phyloP scores from a whole-genome alignment of 352 stramenopile genomes.

The Pythium aquatile region DNA sequence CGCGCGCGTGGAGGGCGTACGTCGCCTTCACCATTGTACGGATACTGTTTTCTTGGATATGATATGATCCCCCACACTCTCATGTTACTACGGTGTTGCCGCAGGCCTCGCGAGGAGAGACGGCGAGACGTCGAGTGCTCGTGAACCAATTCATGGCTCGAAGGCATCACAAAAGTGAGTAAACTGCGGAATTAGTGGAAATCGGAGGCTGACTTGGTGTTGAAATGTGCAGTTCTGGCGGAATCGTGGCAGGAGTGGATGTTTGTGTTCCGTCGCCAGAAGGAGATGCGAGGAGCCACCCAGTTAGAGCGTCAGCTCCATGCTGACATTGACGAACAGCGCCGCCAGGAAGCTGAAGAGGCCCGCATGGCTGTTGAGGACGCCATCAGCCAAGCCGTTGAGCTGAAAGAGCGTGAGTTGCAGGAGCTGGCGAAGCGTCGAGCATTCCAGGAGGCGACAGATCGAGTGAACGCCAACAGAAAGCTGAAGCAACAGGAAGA shows the following conservation, averaged over 20 bases:
- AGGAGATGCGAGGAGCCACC: conserved; percentile 42
- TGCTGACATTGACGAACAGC: conserved; percentile 30
- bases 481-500: conserved; percentile 58
- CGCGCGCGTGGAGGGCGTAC: conserved; percentile 19
- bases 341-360: conserved; percentile 31
- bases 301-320: conserved; percentile 43
- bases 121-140: conserved; percentile 26
- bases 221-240: conserved; percentile 9
- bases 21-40: conserved; percentile 35
- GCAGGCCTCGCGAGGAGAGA: conserved; percentile 34
- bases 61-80: no score
- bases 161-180: conserved; percentile 38
- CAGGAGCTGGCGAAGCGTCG: conserved; percentile 34
- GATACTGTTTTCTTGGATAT: no score
- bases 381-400: conserved; percentile 31
- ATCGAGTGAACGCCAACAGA: conserved; percentile 38
- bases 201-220: neutral
- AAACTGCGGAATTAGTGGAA: neutral
- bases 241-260: conserved; percentile 35
- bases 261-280: conserved; percentile 38
- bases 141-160: conserved; percentile 33
- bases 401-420: conserved; percentile 24
- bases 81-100: no score
- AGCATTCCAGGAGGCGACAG: conserved; percentile 46
- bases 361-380: conserved; percentile 52